Evolutionary conservation across 129 eudicot genomes (phyloP).

Genomic region (Silybum marianum): DNA sequence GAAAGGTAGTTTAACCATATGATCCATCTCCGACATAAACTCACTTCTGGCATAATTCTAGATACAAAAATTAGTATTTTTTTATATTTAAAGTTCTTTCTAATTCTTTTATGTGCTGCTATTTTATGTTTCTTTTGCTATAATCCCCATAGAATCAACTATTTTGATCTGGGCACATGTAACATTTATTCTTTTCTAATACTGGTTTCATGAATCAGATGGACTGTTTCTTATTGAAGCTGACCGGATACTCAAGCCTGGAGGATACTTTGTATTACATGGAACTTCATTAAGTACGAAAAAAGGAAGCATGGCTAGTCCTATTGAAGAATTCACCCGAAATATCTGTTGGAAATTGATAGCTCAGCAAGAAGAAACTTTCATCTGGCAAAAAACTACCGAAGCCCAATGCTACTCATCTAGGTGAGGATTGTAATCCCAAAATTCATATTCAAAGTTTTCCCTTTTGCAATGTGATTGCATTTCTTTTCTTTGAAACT

Average conservation of each 20-base stretch:
- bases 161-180: neutral
- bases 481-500: neutral
- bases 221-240: slow-evolving; percentile 80
- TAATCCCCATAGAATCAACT: neutral
- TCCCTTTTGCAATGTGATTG: neutral
- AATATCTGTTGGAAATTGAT: slow-evolving; percentile 78
- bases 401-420: slow-evolving; percentile 70
- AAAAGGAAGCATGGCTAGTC: slow-evolving; percentile 48
- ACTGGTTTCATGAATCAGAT: slow-evolving; percentile 50
- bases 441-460: neutral
- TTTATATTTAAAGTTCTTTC: neutral
- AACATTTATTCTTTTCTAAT: neutral
- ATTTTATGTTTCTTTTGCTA: slow-evolving; percentile 1
- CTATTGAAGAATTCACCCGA: slow-evolving; percentile 58
- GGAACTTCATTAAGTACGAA: slow-evolving; percentile 42
- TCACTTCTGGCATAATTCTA: neutral
- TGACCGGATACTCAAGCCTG: slow-evolving; percentile 92
- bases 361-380: slow-evolving; percentile 86
- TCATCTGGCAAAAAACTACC: slow-evolving; percentile 88
- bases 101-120: neutral
- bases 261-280: slow-evolving; percentile 86
- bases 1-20: slow-evolving; percentile 53
- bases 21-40: neutral
- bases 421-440: slow-evolving; percentile 50
- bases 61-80: neutral